phyloP scores from a whole-genome alignment of 345 rosid genomes.

The Alliaria petiolata region DNA sequence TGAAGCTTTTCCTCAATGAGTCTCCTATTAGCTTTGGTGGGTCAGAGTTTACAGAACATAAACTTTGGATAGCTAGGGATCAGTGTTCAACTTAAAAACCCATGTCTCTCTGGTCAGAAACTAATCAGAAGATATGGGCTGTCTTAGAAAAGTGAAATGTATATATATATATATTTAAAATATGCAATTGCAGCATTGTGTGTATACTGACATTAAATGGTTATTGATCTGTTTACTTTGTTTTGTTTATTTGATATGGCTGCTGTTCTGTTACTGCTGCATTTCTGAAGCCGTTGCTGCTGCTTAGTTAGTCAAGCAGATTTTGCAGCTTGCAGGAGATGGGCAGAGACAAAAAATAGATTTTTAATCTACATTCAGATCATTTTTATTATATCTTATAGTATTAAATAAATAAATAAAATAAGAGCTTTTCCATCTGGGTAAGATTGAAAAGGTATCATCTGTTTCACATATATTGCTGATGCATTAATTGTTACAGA shows the following conservation, averaged over 20 bases:
- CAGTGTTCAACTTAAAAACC: constrained; percentile 23
- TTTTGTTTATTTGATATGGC: constrained; percentile 28
- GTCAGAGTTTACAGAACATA: constrained; percentile 12
- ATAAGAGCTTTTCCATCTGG: neutral
- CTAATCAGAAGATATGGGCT: constrained; percentile 21
- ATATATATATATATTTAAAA: neutral
- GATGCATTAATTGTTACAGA: constrained; percentile 22
- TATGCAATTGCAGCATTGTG: constrained; percentile 7
- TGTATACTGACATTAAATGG: constrained; percentile 10
- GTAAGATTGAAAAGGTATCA: constrained; percentile 23
- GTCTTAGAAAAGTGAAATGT: constrained; percentile 26
- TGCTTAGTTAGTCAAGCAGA: constrained; percentile 31
- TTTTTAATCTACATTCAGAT: neutral
- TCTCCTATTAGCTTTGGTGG: constrained; percentile 13
- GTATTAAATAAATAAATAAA: neutral
- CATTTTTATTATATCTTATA: neutral
- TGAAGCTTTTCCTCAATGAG: neutral
- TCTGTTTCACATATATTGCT: constrained; percentile 21
- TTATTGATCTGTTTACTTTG: constrained; percentile 10
- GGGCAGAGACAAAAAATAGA: constrained; percentile 20
- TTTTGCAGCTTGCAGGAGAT: constrained; percentile 30
- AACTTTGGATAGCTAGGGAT: constrained; percentile 21
- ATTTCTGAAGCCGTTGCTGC: constrained; percentile 25
- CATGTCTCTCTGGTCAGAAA: constrained; percentile 27
- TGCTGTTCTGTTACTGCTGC: constrained; percentile 26